Evolutionary conservation across 208 protist genomes (phyloP), one percentile per base, ranked within the genome.

Genomic region (Vickermania spadyakhi): DNA sequence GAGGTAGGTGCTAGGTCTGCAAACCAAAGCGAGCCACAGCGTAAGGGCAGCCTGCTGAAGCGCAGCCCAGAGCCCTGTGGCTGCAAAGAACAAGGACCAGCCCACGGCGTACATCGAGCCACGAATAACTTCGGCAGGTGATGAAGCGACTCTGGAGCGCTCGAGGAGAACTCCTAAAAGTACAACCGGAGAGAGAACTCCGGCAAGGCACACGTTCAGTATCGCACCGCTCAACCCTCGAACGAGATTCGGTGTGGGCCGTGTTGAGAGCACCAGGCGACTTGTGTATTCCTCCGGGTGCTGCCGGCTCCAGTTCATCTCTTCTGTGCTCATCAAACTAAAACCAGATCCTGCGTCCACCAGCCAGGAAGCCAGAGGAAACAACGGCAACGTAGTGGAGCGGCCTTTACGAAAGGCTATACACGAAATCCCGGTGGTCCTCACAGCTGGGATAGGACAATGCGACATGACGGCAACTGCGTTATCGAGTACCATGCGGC

Each of bases 401-500:
- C 28, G 61, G 28, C 63, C 49, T n/a, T 58, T 64, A 30, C 70
- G 51, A 11, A 66, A 58, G 1, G 61, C 59, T 29, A 72, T 14
- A 7, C 64, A 70, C 0, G 70, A 45, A n/a, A 18, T 18, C 18
- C 11, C 36, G 11, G 11, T n/a, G 36, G 11, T 7, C 36, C 78
- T 41, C 51, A 80, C 31, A 51, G 65, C 21, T 13, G 72, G 55
- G 22, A 84, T 61, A 26, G 81, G 86, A 56, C 74, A 70, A 72
- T 86, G 79, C 45, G 75, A 60, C 31, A 68, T 62, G 18, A 93
- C 81, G 1, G 86, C 76, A 52, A 61, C 66, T 30, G 89, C 72
- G 64, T 93, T 87, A 52, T 89, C 73, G 31, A 89, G 64, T 50
- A 88, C 75, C 27, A 93, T 80, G 14, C 77, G 72, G 18, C 81